phyloP scores from a whole-genome alignment of 2,329 filamentous ascomycete genomes.

The Endoconidiophora polonica region DNA sequence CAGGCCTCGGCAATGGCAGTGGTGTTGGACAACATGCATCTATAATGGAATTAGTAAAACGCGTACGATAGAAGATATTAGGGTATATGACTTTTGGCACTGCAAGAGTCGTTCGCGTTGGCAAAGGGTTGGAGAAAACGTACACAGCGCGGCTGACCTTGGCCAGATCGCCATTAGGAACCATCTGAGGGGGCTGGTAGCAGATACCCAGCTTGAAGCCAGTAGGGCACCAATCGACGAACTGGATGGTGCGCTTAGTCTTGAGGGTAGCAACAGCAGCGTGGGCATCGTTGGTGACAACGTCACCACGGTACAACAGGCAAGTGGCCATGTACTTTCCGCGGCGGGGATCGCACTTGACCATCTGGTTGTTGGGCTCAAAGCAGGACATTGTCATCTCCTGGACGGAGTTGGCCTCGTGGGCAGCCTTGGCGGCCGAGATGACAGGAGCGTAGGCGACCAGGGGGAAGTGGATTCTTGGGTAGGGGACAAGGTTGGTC shows the following conservation, averaged over 20 bases:
- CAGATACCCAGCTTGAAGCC: conserved; percentile 99
- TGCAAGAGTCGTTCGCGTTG: not conserved
- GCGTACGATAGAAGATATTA: not conserved
- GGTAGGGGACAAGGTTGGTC: conserved; percentile 98
- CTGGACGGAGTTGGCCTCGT: conserved; percentile 95
- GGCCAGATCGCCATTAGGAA: conserved; percentile 91
- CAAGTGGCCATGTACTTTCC: conserved; percentile 99
- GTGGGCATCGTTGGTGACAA: conserved; percentile 92
- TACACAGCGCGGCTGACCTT: conserved; percentile 97
- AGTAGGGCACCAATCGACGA: conserved; percentile 99
- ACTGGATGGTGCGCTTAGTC: conserved; percentile 98
- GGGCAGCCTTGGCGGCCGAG: conserved; percentile 84
- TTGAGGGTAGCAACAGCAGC: conserved; percentile 86
- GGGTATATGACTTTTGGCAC: not conserved
- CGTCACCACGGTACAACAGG: conserved; percentile 93
- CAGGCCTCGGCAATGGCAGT: conserved; percentile 97
- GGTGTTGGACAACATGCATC: conserved; percentile 98
- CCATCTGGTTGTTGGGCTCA: conserved; percentile 99
- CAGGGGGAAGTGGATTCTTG: conserved; percentile 97
- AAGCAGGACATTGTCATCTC: conserved; percentile 99
- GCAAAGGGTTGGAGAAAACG: conserved; percentile 25
- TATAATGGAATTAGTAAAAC: conserved; percentile 20
- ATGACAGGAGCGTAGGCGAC: conserved; percentile 91
- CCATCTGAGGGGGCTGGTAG: conserved; percentile 93
- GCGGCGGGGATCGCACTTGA: conserved; percentile 96